Evolutionary conservation across 2,329 filamentous ascomycete species (phyloP), one percentile per base, ranked within the genome.

Genomic region (Talaromyces funiculosus): DNA sequence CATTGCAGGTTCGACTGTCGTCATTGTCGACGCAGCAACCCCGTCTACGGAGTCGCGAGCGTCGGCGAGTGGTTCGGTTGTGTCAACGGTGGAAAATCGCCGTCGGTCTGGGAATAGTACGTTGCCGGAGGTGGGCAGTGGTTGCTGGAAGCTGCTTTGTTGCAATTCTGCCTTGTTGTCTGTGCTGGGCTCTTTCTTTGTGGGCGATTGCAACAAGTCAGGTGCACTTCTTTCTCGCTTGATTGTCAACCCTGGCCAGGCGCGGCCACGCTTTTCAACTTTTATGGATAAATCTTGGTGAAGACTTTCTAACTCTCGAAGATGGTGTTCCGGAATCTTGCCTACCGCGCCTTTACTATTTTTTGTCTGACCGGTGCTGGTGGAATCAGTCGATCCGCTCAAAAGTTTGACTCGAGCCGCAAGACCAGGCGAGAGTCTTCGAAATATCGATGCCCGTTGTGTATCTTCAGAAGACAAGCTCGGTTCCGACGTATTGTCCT

Each of bases 371-470:
- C 24, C 40, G 26, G 20, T 31, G 24, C 1, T 33, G 9, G 60
- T 35, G 60, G 45, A 10, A 59, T 72, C 74, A 57, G 64, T 68
- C 57, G 68, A 73, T 33, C 74, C 69, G 69, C 77, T 75, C 22
- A 78, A 67, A 29, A 74, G 62, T 62, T 76, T 78, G 57, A 78
- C 74, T 51, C 75, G 73, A 53, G 75, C 75, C 9, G 75, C 75
- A 10, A 78, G 67, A 20, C 73, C 74, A 53, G 75, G 75, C 42
- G 75, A 78, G 47, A 78, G 66, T 18, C 75, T 74, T 61, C 75
- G 75, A 54, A 77, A 71, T 62, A 78, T 73, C 22, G 72, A 74
- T 20, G 72, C 64, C 20, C 69, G 71, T 33, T 56, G 49, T 18
- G 58, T 20, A 58, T 72, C 73, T 51, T 73, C 70, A 47, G 65